Evolutionary conservation across 2,329 filamentous ascomycete genomes (phyloP).

Genomic region (Monosporascus sp.): DNA sequence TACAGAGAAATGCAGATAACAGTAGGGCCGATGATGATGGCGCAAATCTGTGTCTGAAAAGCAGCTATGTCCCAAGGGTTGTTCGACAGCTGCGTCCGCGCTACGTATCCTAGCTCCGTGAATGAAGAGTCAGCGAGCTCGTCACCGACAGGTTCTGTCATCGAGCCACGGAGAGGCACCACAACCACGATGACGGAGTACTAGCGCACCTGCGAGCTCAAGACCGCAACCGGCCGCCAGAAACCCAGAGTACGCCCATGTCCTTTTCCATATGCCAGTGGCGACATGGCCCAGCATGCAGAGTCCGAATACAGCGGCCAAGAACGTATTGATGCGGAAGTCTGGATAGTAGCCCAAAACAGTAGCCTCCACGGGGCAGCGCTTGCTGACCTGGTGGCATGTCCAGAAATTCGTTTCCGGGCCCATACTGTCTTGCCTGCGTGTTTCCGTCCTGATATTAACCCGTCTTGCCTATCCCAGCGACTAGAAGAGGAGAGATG

Average conservation of each 20-base stretch:
- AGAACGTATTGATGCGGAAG: constrained; percentile 50
- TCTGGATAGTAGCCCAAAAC: constrained; percentile 54
- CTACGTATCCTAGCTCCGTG: constrained; percentile 42
- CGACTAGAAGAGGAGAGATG: too few relatives aligned
- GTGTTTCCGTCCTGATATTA: too few relatives aligned
- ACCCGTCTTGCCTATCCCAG: too few relatives aligned
- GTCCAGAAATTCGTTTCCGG: constrained; percentile 7
- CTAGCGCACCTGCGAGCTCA: constrained; percentile 42
- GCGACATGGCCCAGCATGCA: constrained; percentile 35
- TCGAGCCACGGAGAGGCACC: background rate
- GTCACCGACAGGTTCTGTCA: background rate
- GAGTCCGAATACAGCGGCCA: constrained; percentile 44
- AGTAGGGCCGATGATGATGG: constrained; percentile 55
- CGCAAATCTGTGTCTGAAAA: constrained; percentile 55
- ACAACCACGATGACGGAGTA: background rate
- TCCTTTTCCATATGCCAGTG: constrained; percentile 44
- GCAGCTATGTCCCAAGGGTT: constrained; percentile 50
- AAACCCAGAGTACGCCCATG: constrained; percentile 49
- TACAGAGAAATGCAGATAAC: constrained; percentile 60
- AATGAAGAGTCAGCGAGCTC: too few relatives aligned
- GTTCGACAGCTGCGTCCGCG: constrained; percentile 42
- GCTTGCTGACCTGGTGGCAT: constrained; percentile 34
- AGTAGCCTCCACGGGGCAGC: constrained; percentile 47
- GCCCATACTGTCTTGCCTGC: background rate
- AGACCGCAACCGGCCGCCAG: constrained; percentile 44